Evolutionary conservation across 2,329 filamentous ascomycete species (phyloP).

Genomic region (Ophiosphaerella narmari): DNA sequence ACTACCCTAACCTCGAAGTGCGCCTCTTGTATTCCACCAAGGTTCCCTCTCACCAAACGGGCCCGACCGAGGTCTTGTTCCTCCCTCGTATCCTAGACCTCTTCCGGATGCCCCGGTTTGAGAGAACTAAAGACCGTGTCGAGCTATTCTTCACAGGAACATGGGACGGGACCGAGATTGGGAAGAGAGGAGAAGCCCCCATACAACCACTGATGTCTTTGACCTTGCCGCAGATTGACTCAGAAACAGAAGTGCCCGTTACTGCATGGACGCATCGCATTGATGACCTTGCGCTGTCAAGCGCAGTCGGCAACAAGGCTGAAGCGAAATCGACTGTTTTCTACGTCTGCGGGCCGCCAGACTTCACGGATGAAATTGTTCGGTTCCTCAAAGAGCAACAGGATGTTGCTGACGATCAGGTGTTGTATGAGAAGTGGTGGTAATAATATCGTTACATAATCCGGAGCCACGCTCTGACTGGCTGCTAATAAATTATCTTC

Average conservation of each 20-base stretch:
- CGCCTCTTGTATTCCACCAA: slow-evolving; percentile 68
- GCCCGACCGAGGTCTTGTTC: slow-evolving; percentile 41
- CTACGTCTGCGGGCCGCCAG: slow-evolving; percentile 55
- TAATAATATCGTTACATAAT: slow-evolving; percentile 22
- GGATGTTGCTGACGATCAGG: slow-evolving; percentile 45
- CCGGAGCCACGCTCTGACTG: background rate
- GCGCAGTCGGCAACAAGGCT: slow-evolving; percentile 44
- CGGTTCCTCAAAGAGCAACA: slow-evolving; percentile 45
- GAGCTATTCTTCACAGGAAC: slow-evolving; percentile 45
- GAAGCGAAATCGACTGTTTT: slow-evolving; percentile 47
- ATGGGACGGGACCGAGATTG: slow-evolving; percentile 32
- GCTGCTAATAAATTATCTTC: background rate
- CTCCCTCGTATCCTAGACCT: slow-evolving; percentile 39
- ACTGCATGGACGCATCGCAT: slow-evolving; percentile 42
- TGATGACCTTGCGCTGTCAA: slow-evolving; percentile 45
- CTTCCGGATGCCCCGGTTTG: slow-evolving; percentile 34
- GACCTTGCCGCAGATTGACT: slow-evolving; percentile 35
- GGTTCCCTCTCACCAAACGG: slow-evolving; percentile 36
- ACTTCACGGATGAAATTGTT: slow-evolving; percentile 55
- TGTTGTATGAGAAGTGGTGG: slow-evolving; percentile 60
- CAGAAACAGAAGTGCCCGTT: slow-evolving; percentile 35
- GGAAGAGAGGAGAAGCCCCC: slow-evolving; percentile 29
- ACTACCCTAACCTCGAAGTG: slow-evolving; percentile 50
- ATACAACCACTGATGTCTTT: slow-evolving; percentile 41
- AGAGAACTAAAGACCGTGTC: slow-evolving; percentile 35